Evolutionary conservation across 768 basidiomycete species (phyloP), one percentile per base, ranked within the genome.

Genomic region (Amanita pseudoporphyria): DNA sequence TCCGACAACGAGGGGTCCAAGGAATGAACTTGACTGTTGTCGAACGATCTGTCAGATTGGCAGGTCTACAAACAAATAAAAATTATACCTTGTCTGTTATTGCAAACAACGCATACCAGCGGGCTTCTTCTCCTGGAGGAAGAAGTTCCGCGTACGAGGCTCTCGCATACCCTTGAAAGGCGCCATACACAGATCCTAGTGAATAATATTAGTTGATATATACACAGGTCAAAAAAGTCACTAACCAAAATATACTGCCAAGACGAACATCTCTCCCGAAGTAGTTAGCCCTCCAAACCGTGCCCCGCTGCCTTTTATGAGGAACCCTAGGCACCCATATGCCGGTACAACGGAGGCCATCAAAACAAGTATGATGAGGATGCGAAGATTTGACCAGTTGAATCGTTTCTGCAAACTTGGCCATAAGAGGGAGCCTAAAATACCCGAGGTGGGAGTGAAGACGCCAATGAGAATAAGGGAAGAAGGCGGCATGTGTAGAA

Each of bases 1-100:
- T 0, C 91, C 93, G 1, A 97, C 93, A 22, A 91, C 67, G 5
- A 93, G 70, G 2, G 95, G 95, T 0, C 95, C 95, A 3, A 97
- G 66, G 68, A 97, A 98, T 6, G 89, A 91, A 53, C 84, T 85
- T 6, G 91, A 92, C 84, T 96, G 61, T 28, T 9, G 19, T 3
- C 6, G 12, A 10, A 7, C 26, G 26, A 6, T 33, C 18, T 12
- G 28, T 7, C 9, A 50, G n/a, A 10, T 24, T 10, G 14, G n/a
- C 39, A 1, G 10, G 30, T 19, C 60, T 56, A 33, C 52, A 54
- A 32, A 44, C 39, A 38, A 22, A 35, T 18, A 31, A 36, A n/a
- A n/a, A n/a, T n/a, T 37, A 4, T 19, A 81, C 87, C 72, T 92
- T 90, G 67, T 91, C 88, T 0, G 92, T 95, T 56, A 97, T 92